Conservation (phyloP, 768 basidiomycete genomes). For the Paxillus ammoniavirescens region DNA sequence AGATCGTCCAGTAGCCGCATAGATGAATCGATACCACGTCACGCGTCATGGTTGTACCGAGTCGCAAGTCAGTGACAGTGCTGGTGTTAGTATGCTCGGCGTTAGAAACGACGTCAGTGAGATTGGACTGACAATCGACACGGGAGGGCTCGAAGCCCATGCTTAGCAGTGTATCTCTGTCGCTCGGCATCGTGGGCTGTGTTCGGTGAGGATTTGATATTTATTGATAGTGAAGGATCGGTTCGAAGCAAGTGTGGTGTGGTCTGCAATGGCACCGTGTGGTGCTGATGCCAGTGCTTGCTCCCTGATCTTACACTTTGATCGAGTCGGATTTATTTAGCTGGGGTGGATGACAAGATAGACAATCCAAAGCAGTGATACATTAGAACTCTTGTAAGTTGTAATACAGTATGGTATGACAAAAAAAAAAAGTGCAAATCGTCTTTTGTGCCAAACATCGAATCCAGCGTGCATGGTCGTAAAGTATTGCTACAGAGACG, state of each 20-base stretch:
- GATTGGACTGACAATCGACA: slow-evolving; percentile 72
- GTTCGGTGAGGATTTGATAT: background rate
- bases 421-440: background rate
- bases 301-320: too few species aligned
- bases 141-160: slow-evolving; percentile 89
- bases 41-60: too few species aligned
- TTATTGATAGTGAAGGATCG: background rate
- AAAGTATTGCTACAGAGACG: background rate
- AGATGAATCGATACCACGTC: too few species aligned
- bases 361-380: too few species aligned
- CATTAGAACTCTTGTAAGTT: too few species aligned
- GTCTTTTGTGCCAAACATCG: background rate
- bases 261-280: too few species aligned
- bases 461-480: background rate
- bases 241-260: background rate
- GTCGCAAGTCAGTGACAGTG: background rate
- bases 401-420: background rate
- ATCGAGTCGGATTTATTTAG: too few species aligned
- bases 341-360: background rate
- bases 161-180: slow-evolving; percentile 70
- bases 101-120: background rate
- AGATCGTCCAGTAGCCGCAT: too few species aligned
- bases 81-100: too few species aligned
- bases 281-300: too few species aligned
- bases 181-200: slow-evolving; percentile 40